Evolutionary conservation across 805 yeast species (phyloP).

Genomic region (Naumovozyma baii): DNA sequence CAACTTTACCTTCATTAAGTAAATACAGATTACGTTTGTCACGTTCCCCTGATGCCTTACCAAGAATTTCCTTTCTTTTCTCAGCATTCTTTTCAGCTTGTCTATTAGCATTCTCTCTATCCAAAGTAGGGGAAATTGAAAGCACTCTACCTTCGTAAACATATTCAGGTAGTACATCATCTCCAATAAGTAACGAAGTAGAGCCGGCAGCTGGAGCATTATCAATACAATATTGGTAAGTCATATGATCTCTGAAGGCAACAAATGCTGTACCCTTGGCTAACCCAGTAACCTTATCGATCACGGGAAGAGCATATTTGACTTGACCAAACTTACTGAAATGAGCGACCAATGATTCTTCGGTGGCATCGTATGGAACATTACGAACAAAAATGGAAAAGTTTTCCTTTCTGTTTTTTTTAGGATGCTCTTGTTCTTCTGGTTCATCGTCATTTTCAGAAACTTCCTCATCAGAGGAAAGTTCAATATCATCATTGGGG

Average conservation of each 20-base stretch:
- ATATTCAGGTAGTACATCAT: constrained; percentile 81
- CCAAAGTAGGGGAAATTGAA: constrained; percentile 76
- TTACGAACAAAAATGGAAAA: constrained; percentile 81
- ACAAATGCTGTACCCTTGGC: constrained; percentile 95
- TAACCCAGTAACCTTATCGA: constrained; percentile 73
- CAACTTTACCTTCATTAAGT: constrained; percentile 88
- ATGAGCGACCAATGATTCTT: constrained; percentile 67
- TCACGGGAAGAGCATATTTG: constrained; percentile 86
- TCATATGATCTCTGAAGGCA: constrained; percentile 57
- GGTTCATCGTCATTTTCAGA: constrained; percentile 23
- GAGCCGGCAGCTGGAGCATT: constrained; percentile 69
- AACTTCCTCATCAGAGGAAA: constrained; percentile 29
- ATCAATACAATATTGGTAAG: constrained; percentile 57
- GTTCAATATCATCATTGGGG: constrained; percentile 28
- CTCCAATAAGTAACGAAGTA: constrained; percentile 69
- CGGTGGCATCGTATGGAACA: constrained; percentile 88
- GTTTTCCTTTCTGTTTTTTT: constrained; percentile 53
- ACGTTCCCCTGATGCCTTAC: constrained; percentile 68
- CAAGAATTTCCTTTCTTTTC: constrained; percentile 65
- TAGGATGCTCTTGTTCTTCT: constrained; percentile 30
- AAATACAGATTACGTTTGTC: constrained; percentile 81
- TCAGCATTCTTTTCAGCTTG: constrained; percentile 65
- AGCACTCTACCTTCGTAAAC: constrained; percentile 89
- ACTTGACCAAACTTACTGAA: constrained; percentile 77
- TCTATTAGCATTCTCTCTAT: constrained; percentile 67